phyloP scores from a whole-genome alignment of 2,329 filamentous ascomycete species.

The Lachnellula hyalina region DNA sequence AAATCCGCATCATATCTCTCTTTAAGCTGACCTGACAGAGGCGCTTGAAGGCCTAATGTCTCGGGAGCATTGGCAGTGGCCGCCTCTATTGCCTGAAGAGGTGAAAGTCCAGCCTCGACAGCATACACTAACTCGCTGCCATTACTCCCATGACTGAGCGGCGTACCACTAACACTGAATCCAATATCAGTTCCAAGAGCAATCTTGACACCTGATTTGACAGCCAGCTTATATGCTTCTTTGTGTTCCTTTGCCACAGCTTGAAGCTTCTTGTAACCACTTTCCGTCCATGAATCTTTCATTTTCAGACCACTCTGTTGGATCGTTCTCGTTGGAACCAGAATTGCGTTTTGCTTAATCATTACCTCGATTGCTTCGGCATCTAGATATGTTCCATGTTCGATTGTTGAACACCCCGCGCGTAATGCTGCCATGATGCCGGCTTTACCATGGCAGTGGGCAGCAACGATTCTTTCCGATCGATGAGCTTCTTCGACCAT shows the following conservation, averaged over 20 bases:
- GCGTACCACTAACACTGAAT: not conserved
- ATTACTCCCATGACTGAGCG: not conserved
- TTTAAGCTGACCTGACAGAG: not conserved
- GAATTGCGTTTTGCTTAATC: not conserved
- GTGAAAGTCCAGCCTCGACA: not conserved
- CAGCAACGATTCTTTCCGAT: not conserved
- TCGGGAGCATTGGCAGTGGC: not conserved
- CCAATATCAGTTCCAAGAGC: not conserved
- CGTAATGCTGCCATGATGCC: not conserved
- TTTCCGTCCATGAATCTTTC: not conserved
- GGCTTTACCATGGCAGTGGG: not conserved
- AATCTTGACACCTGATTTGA: not conserved
- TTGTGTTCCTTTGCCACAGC: not conserved
- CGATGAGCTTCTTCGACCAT: not conserved
- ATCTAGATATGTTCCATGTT: not conserved
- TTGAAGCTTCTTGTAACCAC: not conserved
- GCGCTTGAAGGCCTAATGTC: not conserved
- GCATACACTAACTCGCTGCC: not conserved
- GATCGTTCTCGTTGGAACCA: not conserved
- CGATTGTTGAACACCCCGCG: not conserved
- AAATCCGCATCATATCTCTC: not conserved
- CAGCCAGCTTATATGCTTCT: not conserved
- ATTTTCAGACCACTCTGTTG: not conserved
- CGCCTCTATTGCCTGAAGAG: not conserved
- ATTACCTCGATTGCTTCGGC: not conserved